Evolutionary conservation across 768 basidiomycete species (phyloP).

Genomic region (Gautieria morchelliformis): DNA sequence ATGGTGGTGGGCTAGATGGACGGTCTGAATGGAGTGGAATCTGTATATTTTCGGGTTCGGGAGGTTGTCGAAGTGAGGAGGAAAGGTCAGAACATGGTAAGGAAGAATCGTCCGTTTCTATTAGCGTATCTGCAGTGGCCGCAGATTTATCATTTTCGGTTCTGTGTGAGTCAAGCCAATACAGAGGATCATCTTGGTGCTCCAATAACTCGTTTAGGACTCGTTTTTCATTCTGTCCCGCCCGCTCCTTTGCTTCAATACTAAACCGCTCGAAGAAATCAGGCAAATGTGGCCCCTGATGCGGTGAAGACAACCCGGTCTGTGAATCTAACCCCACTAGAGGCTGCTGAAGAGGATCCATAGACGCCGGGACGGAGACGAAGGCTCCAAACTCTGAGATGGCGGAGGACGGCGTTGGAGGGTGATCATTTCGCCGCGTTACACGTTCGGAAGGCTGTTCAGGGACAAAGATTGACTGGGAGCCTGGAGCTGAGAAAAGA

Average conservation of each 20-base stretch:
- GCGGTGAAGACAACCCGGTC: background rate
- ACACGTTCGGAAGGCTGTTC: background rate
- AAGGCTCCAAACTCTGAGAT: constrained; percentile 56
- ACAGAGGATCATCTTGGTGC: constrained; percentile 64
- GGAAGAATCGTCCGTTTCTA: background rate
- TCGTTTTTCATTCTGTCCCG: constrained; percentile 39
- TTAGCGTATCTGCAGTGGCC: constrained; percentile 9
- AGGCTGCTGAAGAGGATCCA: constrained; percentile 36
- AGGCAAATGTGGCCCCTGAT: constrained; percentile 11
- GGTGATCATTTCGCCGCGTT: background rate
- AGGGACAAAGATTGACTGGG: background rate
- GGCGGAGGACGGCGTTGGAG: constrained; percentile 14
- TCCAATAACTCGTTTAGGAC: constrained; percentile 56
- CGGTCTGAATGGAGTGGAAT: background rate
- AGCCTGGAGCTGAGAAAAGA: background rate
- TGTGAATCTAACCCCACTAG: background rate
- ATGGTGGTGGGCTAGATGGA: background rate
- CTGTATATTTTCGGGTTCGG: background rate
- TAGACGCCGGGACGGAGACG: constrained; percentile 42
- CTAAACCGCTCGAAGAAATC: constrained; percentile 56
- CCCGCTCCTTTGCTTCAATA: constrained; percentile 43
- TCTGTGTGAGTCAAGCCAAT: constrained; percentile 31
- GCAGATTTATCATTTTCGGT: background rate
- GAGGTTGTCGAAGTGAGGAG: background rate
- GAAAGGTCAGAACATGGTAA: background rate